Base-by-base conservation (phyloP, 768 basidiomycete species). In the Xerocomellus amylosporus region DNA sequence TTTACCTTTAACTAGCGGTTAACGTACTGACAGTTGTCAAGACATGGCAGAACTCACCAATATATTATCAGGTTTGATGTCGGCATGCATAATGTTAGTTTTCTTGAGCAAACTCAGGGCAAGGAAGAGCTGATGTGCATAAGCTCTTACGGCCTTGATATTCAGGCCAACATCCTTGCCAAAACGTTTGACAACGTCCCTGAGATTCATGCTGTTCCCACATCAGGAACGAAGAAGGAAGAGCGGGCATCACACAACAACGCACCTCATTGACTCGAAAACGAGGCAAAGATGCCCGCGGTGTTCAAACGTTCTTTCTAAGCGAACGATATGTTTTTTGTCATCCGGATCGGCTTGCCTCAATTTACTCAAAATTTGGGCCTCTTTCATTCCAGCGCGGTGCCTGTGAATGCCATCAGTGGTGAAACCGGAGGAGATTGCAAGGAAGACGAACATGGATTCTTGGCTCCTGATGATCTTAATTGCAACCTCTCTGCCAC, bases 11-110 rank as follows among this genome's bases (percentile, higher is more conserved):
- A 42, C 28, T 39, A 20, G 48, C 61, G 24, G 4, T 34, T 39
- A 58, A 56, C 51, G 42, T 53, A 55, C 49, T 51, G 60, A 56
- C 54, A 64, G 47, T 37, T 40, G 51, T 37, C 43, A 60, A 54
- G 36, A 3, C 20, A 49, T 10, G 30, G 54, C n/a, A 17, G 44
- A 34, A 79, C 86, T 31, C 58, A 94, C 95, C 64, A 98, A 71
- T 40, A 99, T 96, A 68, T 98, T 98, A 70, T 98, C 97, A 19
- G 97, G 97, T 72, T 98, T 98, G 69, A 99, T 91, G 67, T 99
- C 97, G 8, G 97, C 97, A 64, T 99, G 97, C 84, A 98, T 97
- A 55, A 98, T 85, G 60, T 90, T 93, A 55, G 85, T 81, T 74
- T 98, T 98, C 60, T 85, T 83, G 66, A 98, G 76, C 51, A 95